Conservation (phyloP, 345 rosid species). For the Gynandropsis gynandra region DNA sequence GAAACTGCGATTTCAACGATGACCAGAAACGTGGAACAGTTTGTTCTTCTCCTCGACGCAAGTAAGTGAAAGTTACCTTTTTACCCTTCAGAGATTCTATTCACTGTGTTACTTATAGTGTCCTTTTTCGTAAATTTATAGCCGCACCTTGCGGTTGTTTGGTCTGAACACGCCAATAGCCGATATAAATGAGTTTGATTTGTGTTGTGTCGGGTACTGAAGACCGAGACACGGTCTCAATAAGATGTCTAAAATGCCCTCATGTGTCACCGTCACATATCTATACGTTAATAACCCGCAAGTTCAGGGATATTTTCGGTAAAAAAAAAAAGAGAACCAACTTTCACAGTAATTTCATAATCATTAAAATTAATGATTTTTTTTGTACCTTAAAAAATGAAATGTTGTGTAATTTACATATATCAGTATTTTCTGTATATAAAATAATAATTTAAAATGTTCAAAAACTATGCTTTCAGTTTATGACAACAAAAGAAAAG, state of each 20-base stretch:
- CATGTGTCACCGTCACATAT: slow-evolving; percentile 16
- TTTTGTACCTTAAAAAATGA: too few relatives aligned
- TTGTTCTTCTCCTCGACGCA: slow-evolving; percentile 85
- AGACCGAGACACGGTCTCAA: slow-evolving; percentile 19
- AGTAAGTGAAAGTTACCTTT: slow-evolving; percentile 56
- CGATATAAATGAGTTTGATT: slow-evolving; percentile 11
- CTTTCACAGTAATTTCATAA: too few relatives aligned
- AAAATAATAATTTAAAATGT: too few relatives aligned
- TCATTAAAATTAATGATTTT: too few relatives aligned
- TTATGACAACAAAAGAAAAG: too few relatives aligned
- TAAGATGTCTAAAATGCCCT: slow-evolving; percentile 16
- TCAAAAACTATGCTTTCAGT: too few relatives aligned
- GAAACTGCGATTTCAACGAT: slow-evolving; percentile 79
- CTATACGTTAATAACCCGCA: slow-evolving; percentile 1
- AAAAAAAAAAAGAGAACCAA: not conserved
- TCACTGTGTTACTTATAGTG: not conserved
- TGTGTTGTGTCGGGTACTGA: slow-evolving; percentile 15
- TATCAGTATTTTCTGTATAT: not conserved
- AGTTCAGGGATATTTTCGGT: not conserved
- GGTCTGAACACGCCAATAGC: too few relatives aligned
- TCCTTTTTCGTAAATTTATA: slow-evolving; percentile 7
- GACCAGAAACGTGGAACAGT: slow-evolving; percentile 68
- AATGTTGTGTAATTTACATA: not conserved
- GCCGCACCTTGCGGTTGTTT: slow-evolving; percentile 1
- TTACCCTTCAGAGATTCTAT: slow-evolving; percentile 1